phyloP scores from a whole-genome alignment of 2,329 filamentous ascomycete species.

The Canariomyces notabilis region DNA sequence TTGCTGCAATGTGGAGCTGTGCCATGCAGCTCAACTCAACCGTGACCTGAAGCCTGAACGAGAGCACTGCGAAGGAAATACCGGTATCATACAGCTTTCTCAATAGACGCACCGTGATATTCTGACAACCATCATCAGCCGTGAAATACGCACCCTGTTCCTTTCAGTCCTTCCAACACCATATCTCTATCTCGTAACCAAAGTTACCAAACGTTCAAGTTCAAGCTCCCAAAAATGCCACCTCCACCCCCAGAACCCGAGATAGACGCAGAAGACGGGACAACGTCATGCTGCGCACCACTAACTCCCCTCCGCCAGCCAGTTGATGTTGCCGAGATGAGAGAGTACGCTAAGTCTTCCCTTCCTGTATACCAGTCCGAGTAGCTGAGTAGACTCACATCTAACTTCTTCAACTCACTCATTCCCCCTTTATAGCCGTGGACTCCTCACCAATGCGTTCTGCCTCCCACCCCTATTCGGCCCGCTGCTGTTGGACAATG shows the following conservation, averaged over 20 bases:
- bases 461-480: conserved; percentile 58
- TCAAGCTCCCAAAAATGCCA: conserved; percentile 5
- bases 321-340: conserved; percentile 40
- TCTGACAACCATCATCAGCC: too few species aligned
- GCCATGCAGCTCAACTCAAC: too few species aligned
- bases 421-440: conserved; percentile 19
- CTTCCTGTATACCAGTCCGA: neutral
- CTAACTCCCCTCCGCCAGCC: conserved; percentile 34
- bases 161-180: too few species aligned
- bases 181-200: neutral
- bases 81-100: too few species aligned
- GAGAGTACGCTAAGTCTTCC: conserved; percentile 27
- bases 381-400: neutral
- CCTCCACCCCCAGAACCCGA: neutral
- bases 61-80: too few species aligned
- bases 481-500: conserved; percentile 68
- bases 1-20: too few species aligned
- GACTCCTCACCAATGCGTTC: conserved; percentile 42
- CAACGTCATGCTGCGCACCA: conserved; percentile 35
- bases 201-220: neutral
- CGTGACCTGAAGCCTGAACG: too few species aligned
- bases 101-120: too few species aligned
- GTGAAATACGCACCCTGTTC: too few species aligned
- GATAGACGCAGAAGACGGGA: conserved; percentile 35
- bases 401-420: neutral